A percentile compares a stretch with the other conserved stretches of the same genome.
phyloP scores from a whole-genome alignment of 2,329 filamentous ascomycete species.

The Taxawa tesnikishii region DNA sequence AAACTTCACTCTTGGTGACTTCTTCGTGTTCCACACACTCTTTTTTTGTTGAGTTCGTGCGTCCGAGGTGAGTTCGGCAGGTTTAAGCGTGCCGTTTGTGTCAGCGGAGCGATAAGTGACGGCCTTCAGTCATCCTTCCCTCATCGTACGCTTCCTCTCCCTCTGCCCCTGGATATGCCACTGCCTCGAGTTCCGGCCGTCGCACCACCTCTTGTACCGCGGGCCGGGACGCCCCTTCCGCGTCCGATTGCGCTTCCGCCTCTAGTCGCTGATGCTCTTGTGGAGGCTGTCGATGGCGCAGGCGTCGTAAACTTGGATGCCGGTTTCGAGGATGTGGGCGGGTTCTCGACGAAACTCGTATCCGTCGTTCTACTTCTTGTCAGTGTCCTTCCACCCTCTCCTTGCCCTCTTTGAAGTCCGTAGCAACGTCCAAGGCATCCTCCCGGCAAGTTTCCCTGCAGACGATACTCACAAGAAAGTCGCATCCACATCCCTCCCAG shows the following conservation, averaged over 20 bases:
- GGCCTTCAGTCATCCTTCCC: too few species aligned
- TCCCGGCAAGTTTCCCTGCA: neutral
- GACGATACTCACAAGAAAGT: conserved; percentile 63
- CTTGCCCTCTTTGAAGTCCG: too few species aligned
- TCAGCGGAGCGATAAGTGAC: too few species aligned
- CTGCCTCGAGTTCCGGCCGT: conserved; percentile 15
- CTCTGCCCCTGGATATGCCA: conserved; percentile 17
- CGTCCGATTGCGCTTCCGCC: conserved; percentile 22
- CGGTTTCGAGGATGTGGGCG: conserved; percentile 42
- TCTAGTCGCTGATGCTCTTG: conserved; percentile 5
- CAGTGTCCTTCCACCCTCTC: neutral
- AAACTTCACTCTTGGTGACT: too few species aligned
- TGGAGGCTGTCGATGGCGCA: conserved; percentile 14
- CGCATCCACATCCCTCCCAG: conserved; percentile 50
- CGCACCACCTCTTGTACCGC: conserved; percentile 12
- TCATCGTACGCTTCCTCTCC: conserved; percentile 10
- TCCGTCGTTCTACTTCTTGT: conserved; percentile 62
- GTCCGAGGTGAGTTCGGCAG: too few species aligned
- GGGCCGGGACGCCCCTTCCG: conserved; percentile 7
- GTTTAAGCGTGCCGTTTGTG: too few species aligned
- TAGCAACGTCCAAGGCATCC: too few species aligned
- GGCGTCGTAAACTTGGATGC: conserved; percentile 28
- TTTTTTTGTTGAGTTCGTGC: too few species aligned
- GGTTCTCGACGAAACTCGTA: conserved; percentile 82
- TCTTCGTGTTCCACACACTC: too few species aligned